A percentile compares a stretch with the other conserved stretches of the same genome.
These are phyloP conservation scores for Hypsizygus marmoreus DNA, from an alignment of 768 basidiomycete genomes.

Conservation along the genomic window DNA sequence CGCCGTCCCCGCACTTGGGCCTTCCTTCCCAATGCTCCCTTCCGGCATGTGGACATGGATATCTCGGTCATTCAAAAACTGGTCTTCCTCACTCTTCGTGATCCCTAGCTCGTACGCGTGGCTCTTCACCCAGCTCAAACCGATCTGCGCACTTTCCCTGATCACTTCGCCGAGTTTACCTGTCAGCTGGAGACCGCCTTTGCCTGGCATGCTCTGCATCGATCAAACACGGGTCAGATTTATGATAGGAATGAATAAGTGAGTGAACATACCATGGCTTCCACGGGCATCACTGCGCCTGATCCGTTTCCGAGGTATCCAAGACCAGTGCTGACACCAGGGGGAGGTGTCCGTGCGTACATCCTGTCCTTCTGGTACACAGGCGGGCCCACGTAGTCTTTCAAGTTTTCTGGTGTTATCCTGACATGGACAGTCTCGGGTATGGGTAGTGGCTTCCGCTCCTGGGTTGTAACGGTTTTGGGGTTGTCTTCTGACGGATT, in stretches of 20 bases:
- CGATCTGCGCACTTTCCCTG: conserved; percentile 94
- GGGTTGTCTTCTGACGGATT: conserved; percentile 17
- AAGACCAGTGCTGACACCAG: conserved; percentile 92
- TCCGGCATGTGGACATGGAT: conserved; percentile 98
- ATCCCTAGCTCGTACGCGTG: conserved; percentile 91
- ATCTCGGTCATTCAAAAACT: conserved; percentile 83
- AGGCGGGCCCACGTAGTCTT: conserved; percentile 96
- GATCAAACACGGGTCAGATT: conserved; percentile 4
- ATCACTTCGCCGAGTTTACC: conserved; percentile 99
- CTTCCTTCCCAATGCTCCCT: conserved; percentile 91
- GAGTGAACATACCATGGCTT: conserved; percentile 71
- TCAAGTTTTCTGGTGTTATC: conserved; percentile 85
- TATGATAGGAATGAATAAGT: not conserved
- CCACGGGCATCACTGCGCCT: conserved; percentile 96
- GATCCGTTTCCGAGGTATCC: conserved; percentile 97
- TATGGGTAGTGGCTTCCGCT: conserved; percentile 79
- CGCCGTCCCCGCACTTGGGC: conserved; percentile 95
- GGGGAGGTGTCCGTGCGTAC: conserved; percentile 78
- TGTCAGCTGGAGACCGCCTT: conserved; percentile 88
- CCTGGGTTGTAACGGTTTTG: conserved; percentile 71
- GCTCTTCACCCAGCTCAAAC: conserved; percentile 88
- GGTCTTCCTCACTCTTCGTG: conserved; percentile 67
- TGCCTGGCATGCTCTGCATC: conserved; percentile 96
- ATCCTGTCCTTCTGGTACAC: conserved; percentile 94
- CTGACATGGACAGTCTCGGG: conserved; percentile 77